Percentiles rank a stretch among this genome's conserved stretches.
These are phyloP conservation scores for Claviceps citrina DNA, from an alignment of 2,329 filamentous ascomycete species.

Conservation along the genomic window DNA sequence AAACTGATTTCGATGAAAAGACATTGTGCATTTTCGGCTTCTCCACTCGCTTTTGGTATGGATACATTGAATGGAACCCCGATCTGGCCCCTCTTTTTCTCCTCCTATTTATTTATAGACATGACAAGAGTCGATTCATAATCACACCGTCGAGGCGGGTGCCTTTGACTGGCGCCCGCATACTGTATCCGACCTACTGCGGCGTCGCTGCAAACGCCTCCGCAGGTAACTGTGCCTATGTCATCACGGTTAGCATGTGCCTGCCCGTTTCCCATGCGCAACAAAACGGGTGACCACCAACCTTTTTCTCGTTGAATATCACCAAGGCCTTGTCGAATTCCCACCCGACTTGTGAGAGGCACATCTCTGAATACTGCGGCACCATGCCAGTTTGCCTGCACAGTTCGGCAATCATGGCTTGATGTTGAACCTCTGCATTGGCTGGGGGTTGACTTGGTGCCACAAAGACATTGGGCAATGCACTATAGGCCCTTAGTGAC, in stretches of 20 bases:
- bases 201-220: conserved; percentile 13
- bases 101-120: neutral
- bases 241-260: neutral
- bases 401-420: conserved; percentile 60
- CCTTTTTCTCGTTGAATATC: conserved; percentile 63
- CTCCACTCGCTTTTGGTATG: too few species aligned
- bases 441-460: conserved; percentile 13
- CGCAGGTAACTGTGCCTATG: conserved; percentile 13
- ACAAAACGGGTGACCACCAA: conserved; percentile 21
- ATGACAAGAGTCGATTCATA: neutral
- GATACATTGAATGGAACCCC: too few species aligned
- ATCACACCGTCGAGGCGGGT: too few species aligned
- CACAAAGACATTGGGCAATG: conserved; percentile 30
- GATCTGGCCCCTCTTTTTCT: too few species aligned
- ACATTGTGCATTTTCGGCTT: too few species aligned
- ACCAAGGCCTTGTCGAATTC: conserved; percentile 59
- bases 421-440: conserved; percentile 31
- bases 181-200: conserved; percentile 1
- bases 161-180: neutral
- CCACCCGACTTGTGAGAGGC: conserved; percentile 66
- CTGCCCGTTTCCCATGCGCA: neutral
- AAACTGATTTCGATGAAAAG: too few species aligned
- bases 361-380: conserved; percentile 62
- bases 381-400: conserved; percentile 69
- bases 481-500: conserved; percentile 49